Base-by-base conservation (phyloP, 2,329 filamentous ascomycete genomes). In the Fusarium bactridioides region DNA sequence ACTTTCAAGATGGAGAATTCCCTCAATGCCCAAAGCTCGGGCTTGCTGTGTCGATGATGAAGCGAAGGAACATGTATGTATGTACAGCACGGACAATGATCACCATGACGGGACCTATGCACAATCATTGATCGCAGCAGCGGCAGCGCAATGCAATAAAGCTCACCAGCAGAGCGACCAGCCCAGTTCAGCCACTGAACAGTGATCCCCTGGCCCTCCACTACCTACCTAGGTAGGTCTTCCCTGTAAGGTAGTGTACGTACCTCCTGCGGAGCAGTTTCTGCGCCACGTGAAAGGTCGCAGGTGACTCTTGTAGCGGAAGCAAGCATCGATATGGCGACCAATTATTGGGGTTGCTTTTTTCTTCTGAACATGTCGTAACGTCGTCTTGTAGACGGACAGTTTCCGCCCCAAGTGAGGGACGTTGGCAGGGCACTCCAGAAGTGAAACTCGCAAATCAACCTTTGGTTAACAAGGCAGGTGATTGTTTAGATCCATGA, bases 31-130 rank as follows among this genome's bases (percentile, higher is more conserved):
- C 25, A 38, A 59, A 40, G 44, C 44, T 51, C 25, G 56, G 43
- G 43, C 16, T 45, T 51, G 23, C 31, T 65, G 41, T 48, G 27
- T 65, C 62, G 31, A 33, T 33, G 48, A 57, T 58, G 63, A 33
- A 31, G 27, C 61, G 61, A 33, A 59, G 60, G 40, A 55, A 41
- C 25, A 38, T 44, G 38, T 38, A 31, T 43, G 38, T 25, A 50
- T 40, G 50, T 40, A 40, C 65, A 61, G 69, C 64, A 72, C 69
- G 53, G 69, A 61, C 69, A 72, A 58, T 70, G 70, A 70, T 72
- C 70, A 73, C 65, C 56, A 67, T 51, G 53, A 68, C 50, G 23
- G 50, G 50, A 27, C 50, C 33, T 53, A 54, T 37, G 53, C 62
- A 71, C 69, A 59, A 62, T 51, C 48, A 69, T 59, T 54, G 41